A percentile compares a stretch with the other conserved stretches of the same genome.
These are phyloP conservation scores for Puya raimondii DNA, from an alignment of 176 grass and related monocot genomes.

Conservation along the genomic window DNA sequence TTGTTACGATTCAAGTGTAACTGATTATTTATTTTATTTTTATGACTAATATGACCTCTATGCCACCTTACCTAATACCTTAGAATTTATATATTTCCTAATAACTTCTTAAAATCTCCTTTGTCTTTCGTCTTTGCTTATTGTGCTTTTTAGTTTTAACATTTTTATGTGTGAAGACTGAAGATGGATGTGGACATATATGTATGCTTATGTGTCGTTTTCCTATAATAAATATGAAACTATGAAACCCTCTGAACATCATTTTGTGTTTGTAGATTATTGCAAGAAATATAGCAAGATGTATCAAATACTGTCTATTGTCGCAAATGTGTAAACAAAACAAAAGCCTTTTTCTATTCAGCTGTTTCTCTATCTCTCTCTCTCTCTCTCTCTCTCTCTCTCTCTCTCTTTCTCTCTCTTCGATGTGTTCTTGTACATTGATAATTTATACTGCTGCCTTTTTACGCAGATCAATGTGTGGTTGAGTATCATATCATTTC, in stretches of 20 bases:
- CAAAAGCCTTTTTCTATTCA: neutral
- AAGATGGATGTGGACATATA: neutral
- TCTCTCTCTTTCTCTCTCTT: neutral
- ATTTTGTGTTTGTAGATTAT: neutral
- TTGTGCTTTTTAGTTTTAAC: too few species aligned
- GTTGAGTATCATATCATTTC: constrained; percentile 72
- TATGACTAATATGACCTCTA: too few species aligned
- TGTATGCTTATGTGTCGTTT: neutral
- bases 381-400: too few species aligned
- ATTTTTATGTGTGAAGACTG: neutral
- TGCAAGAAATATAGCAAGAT: neutral
- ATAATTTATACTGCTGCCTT: neutral
- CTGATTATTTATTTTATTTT: too few species aligned
- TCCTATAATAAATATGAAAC: neutral
- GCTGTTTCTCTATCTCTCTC: neutral
- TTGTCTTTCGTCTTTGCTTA: too few species aligned
- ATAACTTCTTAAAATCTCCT: too few species aligned
- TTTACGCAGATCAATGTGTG: constrained; percentile 82
- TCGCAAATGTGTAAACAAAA: neutral
- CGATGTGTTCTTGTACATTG: neutral
- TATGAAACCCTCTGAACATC: neutral
- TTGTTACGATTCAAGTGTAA: too few species aligned
- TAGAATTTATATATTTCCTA: too few species aligned
- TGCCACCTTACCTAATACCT: too few species aligned
- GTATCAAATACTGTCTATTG: neutral